Base-by-base conservation (phyloP, 768 basidiomycete species). In the Tulasnella sp. region DNA sequence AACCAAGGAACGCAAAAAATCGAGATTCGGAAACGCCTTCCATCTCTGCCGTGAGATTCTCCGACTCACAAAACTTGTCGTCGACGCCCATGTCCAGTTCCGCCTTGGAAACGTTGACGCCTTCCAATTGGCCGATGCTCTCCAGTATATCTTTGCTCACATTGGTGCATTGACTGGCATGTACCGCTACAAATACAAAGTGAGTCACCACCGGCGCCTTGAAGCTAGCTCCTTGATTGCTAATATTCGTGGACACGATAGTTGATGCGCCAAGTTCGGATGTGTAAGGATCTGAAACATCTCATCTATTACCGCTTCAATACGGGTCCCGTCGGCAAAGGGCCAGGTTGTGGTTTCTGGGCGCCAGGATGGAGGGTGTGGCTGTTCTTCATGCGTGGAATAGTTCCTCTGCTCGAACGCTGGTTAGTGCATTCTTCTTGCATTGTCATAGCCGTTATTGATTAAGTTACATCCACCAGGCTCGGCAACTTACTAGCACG, bases 181-280 rank as follows among this genome's bases (percentile, higher is more conserved):
- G 95, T 99, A 99, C 69, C 81, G 93, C 15, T 98, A 96, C 73
- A 96, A 98, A 72, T 99, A 99, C 73, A 98, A 98, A 78, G 83
- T 82, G 54, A 72, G 62, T 33, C 22, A 9, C 19, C 19, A 12
- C 12, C 12, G 2, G 19, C 4, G 22, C 22, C 33, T 15, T 28
- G 43, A 35, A 29, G n/a, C n/a, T 9, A n/a, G 22, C 45, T 19
- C 13, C 5, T 29, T 15, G 15, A 19, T 10, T 27, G 25, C n/a
- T 27, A 20, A 19, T 25, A 28, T n/a, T n/a, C n/a, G n/a, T n/a
- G 4, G 9, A 22, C 6, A 37, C 33, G 53, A 31, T 58, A 85
- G 88, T 74, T 99, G 55, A 99, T 99, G 95, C 77, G 89, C 62
- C 95, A 99, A 79, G 91, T 99, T 33, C 83, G 95, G 57, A 93